phyloP scores from a whole-genome alignment of 2,329 filamentous ascomycete genomes.

The Hypocreales sp. region DNA sequence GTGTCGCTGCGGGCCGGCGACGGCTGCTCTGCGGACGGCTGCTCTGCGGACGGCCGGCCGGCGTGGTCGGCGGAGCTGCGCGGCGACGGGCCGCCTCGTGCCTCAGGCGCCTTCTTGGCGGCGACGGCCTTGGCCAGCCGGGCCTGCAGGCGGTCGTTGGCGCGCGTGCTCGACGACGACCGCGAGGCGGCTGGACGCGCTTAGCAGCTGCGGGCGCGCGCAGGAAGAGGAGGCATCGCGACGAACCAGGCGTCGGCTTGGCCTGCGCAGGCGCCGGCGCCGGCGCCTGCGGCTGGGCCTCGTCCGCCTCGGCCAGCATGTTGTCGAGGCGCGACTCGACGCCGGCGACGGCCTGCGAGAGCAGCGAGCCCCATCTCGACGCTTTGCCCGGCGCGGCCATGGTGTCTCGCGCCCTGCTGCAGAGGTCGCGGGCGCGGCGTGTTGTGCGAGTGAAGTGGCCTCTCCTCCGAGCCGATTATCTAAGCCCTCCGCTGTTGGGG shows the following conservation, averaged over 20 bases:
- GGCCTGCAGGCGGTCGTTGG: conserved; percentile 77
- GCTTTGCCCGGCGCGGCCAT: conserved; percentile 34
- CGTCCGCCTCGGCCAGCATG: conserved; percentile 70
- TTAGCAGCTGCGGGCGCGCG: too few relatives aligned
- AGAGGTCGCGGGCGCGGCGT: too few relatives aligned
- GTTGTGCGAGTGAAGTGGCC: too few relatives aligned
- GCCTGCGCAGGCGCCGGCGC: conserved; percentile 9
- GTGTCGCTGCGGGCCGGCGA: conserved; percentile 12
- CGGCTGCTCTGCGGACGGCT: conserved; percentile 12
- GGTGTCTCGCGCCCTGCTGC: too few relatives aligned
- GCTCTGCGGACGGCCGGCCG: conserved; percentile 12
- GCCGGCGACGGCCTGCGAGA: conserved; percentile 82
- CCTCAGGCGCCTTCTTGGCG: conserved; percentile 45
- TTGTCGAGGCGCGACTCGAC: conserved; percentile 87
- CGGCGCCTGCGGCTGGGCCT: conserved; percentile 13
- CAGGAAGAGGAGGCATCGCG: too few relatives aligned
- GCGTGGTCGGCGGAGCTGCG: conserved; percentile 20
- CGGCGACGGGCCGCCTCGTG: conserved; percentile 15
- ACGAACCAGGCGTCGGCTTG: conserved; percentile 11
- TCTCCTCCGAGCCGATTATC: too few relatives aligned
- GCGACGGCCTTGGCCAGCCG: conserved; percentile 77
- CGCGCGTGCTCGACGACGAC: conserved; percentile 44
- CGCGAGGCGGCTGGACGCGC: conserved; percentile 30
- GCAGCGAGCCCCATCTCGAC: conserved; percentile 59
- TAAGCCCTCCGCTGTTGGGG: too few relatives aligned